Percentiles rank a stretch among this genome's conserved stretches.
Conservation (phyloP, 306 rosid genomes). For the Lotus japonicus region DNA sequence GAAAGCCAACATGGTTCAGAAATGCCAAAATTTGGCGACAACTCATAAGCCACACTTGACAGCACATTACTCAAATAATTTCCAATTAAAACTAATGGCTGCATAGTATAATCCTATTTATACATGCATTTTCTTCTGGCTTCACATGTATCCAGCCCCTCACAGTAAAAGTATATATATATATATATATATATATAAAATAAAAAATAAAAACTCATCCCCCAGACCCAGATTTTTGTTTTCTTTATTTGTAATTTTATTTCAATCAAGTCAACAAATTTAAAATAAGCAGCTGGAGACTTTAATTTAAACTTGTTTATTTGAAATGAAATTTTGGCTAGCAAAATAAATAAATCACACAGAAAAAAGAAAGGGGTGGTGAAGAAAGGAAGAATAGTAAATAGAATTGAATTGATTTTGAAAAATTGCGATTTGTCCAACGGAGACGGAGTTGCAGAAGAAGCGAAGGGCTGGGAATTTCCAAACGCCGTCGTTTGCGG, state of each 20-base stretch:
- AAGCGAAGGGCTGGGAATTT: neutral
- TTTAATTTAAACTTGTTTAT: neutral
- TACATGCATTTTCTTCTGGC: neutral
- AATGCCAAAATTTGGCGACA: neutral
- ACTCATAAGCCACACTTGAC: slow-evolving; percentile 8
- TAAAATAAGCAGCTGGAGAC: too few species aligned
- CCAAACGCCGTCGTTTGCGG: slow-evolving; percentile 32
- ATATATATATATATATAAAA: too few species aligned
- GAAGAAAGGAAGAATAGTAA: neutral
- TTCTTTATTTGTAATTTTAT: neutral
- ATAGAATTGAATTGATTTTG: neutral
- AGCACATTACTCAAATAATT: neutral
- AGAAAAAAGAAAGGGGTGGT: neutral
- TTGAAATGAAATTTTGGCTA: neutral
- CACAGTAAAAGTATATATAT: neutral
- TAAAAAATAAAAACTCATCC: too few species aligned
- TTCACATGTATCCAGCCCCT: slow-evolving; percentile 17
- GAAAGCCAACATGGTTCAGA: neutral
- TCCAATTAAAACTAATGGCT: too few species aligned
- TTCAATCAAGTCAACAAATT: neutral
- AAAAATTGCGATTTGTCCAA: neutral
- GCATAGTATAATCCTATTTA: too few species aligned
- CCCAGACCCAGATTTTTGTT: neutral
- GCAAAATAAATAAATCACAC: neutral
- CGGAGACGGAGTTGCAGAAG: slow-evolving; percentile 21